phyloP scores from a whole-genome alignment of 2,329 filamentous ascomycete species.

The Aspergillus costaricaensis region DNA sequence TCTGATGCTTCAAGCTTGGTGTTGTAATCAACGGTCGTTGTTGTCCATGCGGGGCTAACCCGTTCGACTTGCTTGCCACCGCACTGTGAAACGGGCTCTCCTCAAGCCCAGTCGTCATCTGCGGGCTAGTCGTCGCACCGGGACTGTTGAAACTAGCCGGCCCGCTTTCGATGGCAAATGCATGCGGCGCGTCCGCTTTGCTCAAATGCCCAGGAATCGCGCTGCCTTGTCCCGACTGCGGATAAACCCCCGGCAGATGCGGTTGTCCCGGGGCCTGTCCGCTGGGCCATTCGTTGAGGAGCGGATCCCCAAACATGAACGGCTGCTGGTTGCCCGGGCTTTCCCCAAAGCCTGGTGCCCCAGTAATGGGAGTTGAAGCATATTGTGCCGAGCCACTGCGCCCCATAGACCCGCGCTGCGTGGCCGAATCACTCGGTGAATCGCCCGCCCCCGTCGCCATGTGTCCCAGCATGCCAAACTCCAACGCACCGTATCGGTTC shows the following conservation, averaged over 20 bases:
- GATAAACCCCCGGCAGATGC: conserved; percentile 40
- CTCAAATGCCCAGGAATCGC: conserved; percentile 45
- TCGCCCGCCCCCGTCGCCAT: conserved; percentile 92
- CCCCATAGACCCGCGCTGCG: conserved; percentile 50
- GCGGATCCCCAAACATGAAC: conserved; percentile 50
- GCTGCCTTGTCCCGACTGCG: conserved; percentile 33
- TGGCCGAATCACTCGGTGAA: conserved; percentile 65
- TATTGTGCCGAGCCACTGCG: conserved; percentile 45
- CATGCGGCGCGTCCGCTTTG: conserved; percentile 53
- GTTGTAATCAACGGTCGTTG: conserved; percentile 45
- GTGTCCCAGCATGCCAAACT: conserved; percentile 94
- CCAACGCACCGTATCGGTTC: conserved; percentile 91
- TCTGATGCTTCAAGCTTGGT: conserved; percentile 47
- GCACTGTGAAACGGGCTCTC: conserved; percentile 35
- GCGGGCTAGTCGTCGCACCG: conserved; percentile 58
- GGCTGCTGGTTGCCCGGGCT: conserved; percentile 47
- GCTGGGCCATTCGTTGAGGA: conserved; percentile 49
- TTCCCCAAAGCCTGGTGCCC: conserved; percentile 45
- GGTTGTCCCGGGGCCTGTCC: conserved; percentile 35
- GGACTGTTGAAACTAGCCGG: conserved; percentile 59
- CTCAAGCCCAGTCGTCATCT: conserved; percentile 47
- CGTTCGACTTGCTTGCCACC: conserved; percentile 30
- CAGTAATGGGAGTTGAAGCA: conserved; percentile 37
- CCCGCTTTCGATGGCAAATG: conserved; percentile 63
- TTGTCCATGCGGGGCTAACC: conserved; percentile 34